Conservation (phyloP, 768 basidiomycete species). For the Cantharellus anzutake region DNA sequence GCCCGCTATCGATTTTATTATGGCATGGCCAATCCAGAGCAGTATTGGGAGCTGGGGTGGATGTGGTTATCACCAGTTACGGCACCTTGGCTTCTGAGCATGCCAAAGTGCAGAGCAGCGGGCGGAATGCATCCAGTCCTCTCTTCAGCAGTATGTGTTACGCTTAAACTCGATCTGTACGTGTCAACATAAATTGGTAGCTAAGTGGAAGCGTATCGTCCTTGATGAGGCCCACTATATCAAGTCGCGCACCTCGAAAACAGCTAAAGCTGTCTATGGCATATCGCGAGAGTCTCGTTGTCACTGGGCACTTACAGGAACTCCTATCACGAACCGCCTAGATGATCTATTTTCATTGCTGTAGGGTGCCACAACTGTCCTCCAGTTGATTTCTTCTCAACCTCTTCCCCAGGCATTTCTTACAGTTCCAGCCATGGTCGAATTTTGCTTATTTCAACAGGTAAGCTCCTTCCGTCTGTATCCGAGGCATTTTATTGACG, state of each 20-base stretch:
- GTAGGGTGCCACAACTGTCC: slow-evolving; percentile 18
- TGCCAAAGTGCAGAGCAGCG: slow-evolving; percentile 24
- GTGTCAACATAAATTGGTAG: slow-evolving; percentile 19
- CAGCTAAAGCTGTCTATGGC: slow-evolving; percentile 76
- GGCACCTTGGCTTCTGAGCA: slow-evolving; percentile 84
- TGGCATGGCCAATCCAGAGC: slow-evolving; percentile 83
- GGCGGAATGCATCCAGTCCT: slow-evolving; percentile 22
- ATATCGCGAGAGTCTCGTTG: slow-evolving; percentile 39
- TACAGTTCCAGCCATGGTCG: slow-evolving; percentile 53
- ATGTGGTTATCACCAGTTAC: slow-evolving; percentile 78
- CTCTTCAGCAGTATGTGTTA: slow-evolving; percentile 33
- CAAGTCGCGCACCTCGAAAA: slow-evolving; percentile 76
- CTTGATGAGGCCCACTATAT: slow-evolving; percentile 92
- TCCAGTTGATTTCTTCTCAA: not conserved
- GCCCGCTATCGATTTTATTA: slow-evolving; percentile 34
- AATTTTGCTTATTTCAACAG: slow-evolving; percentile 54
- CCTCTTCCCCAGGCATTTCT: slow-evolving; percentile 37
- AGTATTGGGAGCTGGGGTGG: slow-evolving; percentile 8
- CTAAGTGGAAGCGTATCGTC: slow-evolving; percentile 64
- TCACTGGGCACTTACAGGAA: slow-evolving; percentile 88
- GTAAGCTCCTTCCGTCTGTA: not conserved
- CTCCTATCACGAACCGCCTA: slow-evolving; percentile 86
- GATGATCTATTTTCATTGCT: slow-evolving; percentile 81
- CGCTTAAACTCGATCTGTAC: not conserved
- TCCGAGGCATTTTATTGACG: not conserved